These are phyloP conservation scores for Phaeophleospora eucalypticola DNA, from an alignment of 2,329 filamentous ascomycete genomes.

Conservation along the genomic window DNA sequence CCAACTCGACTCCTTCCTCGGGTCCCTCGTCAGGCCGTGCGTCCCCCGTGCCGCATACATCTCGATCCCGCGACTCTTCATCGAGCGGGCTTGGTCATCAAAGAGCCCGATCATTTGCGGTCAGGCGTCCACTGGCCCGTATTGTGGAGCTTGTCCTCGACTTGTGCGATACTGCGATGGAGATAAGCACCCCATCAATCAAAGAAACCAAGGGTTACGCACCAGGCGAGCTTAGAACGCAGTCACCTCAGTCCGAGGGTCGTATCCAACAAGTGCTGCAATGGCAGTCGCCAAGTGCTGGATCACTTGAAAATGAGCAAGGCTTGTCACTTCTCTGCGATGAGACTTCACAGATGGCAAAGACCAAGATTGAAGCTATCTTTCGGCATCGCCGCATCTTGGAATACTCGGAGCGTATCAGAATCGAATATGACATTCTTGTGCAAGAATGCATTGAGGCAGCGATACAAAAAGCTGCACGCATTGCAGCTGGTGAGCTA, in stretches of 20 bases:
- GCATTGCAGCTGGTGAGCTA: conserved; percentile 77
- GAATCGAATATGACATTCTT: conserved; percentile 85
- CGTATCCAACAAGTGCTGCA: conserved; percentile 90
- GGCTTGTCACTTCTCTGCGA: conserved; percentile 81
- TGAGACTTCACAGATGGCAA: conserved; percentile 81
- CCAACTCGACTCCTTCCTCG: conserved; percentile 61
- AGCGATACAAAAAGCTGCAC: conserved; percentile 82
- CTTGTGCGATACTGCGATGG: conserved; percentile 89
- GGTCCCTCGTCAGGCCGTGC: conserved; percentile 67
- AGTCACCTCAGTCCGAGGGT: conserved; percentile 93
- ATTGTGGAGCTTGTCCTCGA: conserved; percentile 95
- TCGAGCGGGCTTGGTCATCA: conserved; percentile 68
- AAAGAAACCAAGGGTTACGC: conserved; percentile 71
- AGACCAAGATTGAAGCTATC: conserved; percentile 87
- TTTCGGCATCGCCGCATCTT: conserved; percentile 87
- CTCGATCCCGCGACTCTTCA: conserved; percentile 66
- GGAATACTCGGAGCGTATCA: conserved; percentile 92
- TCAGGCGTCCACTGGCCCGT: conserved; percentile 80
- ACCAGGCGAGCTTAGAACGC: conserved; percentile 75
- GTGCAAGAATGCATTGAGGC: conserved; percentile 95
- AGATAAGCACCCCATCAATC: conserved; percentile 89
- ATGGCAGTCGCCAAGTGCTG: conserved; percentile 92
- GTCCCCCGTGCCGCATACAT: conserved; percentile 61
- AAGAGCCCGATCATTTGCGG: conserved; percentile 81
- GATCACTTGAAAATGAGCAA: conserved; percentile 88